phyloP scores from a whole-genome alignment of 768 basidiomycete genomes.

The Naganishia onofrii region DNA sequence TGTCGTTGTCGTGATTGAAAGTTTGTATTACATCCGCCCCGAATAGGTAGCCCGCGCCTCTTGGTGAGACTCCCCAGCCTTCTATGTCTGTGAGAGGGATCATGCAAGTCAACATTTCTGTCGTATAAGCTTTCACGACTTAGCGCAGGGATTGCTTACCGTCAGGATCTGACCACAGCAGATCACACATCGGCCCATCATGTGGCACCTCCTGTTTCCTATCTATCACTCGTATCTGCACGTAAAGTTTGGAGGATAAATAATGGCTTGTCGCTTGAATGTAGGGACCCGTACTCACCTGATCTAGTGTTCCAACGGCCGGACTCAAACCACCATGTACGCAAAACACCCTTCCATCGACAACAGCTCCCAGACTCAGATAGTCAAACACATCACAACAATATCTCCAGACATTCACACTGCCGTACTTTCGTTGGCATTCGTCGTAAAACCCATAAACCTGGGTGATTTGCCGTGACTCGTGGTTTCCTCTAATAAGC shows the following conservation, averaged over 20 bases:
- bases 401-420: constrained; percentile 92
- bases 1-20: constrained; percentile 90
- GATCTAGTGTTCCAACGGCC: constrained; percentile 78
- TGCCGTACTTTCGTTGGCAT: constrained; percentile 92
- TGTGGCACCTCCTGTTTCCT: constrained; percentile 96
- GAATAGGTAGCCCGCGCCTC: constrained; percentile 94
- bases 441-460: constrained; percentile 69
- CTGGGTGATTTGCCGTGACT: constrained; percentile 95
- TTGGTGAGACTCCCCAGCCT: constrained; percentile 93
- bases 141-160: constrained; percentile 57
- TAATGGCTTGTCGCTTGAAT: background rate
- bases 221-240: constrained; percentile 84
- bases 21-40: constrained; percentile 79
- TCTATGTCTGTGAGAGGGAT: constrained; percentile 74
- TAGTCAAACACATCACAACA: constrained; percentile 99
- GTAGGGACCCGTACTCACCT: constrained; percentile 58
- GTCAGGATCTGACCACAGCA: constrained; percentile 99
- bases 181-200: constrained; percentile 97
- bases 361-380: constrained; percentile 85
- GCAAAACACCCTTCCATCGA: constrained; percentile 96
- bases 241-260: background rate
- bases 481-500: constrained; percentile 89
- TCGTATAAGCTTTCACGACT: background rate
- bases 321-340: constrained; percentile 96
- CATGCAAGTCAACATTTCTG: constrained; percentile 54